Evolutionary conservation across 1,284 basidiomycete genomes (phyloP), one percentile per base, ranked within the genome.

Genomic region (Exobasidium rhododendri): DNA sequence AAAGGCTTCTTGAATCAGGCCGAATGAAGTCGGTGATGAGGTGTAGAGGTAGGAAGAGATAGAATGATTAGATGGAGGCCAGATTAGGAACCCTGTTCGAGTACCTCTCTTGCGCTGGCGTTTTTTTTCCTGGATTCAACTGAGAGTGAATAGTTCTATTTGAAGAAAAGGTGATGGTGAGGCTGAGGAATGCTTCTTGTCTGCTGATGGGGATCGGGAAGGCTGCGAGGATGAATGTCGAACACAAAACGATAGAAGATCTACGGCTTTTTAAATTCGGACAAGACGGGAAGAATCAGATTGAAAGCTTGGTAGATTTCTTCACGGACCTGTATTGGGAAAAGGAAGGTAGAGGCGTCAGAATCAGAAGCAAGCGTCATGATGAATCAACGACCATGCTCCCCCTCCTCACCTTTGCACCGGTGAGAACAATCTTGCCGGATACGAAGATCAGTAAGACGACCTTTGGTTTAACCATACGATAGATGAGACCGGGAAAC

Each of bases 291-390:
- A 62, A 97, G 97, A 70, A 99, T 99, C 66, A 92, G 92, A 83
- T 97, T 97, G 87, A 98, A 99, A 44, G 96, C 96, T 62, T 91
- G 92, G 81, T 98, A 98, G 72, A 98, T 98, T 85, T 99, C 96
- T 83, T 97, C 94, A 82, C 96, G 86, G 81, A 97, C 90, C 91
- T 93, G 22, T 2, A 26, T 14, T n/a, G n/a, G n/a, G n/a, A n/a
- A n/a, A n/a, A n/a, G n/a, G n/a, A n/a, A n/a, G n/a, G n/a, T n/a
- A 49, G 20, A 49, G 10, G 13, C 51, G 6, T 35, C 29, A 57
- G 29, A 4, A 31, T 35, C 26, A 17, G n/a, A n/a, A n/a, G 17
- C 26, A 31, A 2, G 26, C 1, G 43, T 35, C 26, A 11, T 28
- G 64, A 65, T 32, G 64, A 57, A 66, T 58, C 17, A 73, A 59